Conservation (phyloP, 495 filamentous ascomycete genomes). For the Aspergillus nidulans region DNA sequence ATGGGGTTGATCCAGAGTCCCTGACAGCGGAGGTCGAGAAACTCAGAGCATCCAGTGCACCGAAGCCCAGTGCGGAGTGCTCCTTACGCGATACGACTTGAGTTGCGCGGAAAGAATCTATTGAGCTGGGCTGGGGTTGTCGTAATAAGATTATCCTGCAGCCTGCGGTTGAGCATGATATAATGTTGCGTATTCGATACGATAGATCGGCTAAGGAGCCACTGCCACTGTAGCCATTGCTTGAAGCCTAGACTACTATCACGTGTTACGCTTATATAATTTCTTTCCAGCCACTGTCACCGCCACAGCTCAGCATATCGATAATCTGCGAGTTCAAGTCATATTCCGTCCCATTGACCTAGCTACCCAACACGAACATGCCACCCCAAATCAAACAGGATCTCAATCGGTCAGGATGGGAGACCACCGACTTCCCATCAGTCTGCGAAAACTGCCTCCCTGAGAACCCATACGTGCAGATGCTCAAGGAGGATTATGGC, state of each 20-base stretch:
- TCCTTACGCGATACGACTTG: neutral
- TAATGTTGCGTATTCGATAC: slow-evolving; percentile 4
- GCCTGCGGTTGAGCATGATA: neutral
- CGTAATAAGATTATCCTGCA: neutral
- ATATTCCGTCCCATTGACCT: neutral
- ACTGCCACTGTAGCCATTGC: neutral
- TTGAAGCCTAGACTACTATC: neutral
- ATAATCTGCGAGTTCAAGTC: slow-evolving; percentile 15
- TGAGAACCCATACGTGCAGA: slow-evolving; percentile 96
- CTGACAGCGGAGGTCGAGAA: neutral
- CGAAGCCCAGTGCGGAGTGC: neutral
- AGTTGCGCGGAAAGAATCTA: neutral
- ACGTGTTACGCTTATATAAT: neutral
- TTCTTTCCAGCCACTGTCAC: slow-evolving; percentile 3
- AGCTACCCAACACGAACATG: slow-evolving; percentile 19
- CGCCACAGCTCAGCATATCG: slow-evolving; percentile 20
- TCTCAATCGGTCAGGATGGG: slow-evolving; percentile 93
- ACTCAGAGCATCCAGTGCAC: neutral
- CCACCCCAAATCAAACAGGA: slow-evolving; percentile 86
- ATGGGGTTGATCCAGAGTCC: neutral
- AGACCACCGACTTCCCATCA: slow-evolving; percentile 73
- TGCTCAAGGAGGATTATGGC: slow-evolving; percentile 94
- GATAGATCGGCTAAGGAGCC: neutral
- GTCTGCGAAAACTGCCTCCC: slow-evolving; percentile 79
- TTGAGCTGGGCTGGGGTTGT: neutral